phyloP scores from a whole-genome alignment of 2,329 filamentous ascomycete species.

The Cadophora sp. region DNA sequence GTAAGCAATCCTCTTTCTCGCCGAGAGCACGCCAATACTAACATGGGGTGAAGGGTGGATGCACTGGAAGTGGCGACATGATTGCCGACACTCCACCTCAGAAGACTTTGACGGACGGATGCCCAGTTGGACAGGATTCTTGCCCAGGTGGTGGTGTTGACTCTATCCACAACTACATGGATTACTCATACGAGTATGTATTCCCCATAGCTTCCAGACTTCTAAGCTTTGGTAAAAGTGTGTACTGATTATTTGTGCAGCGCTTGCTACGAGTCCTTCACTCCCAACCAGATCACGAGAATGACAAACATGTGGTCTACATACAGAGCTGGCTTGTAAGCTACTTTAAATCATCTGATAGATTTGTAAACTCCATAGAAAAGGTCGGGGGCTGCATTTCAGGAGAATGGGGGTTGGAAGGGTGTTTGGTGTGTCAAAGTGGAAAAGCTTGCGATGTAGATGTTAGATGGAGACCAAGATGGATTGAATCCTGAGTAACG shows the following conservation, averaged over 20 bases:
- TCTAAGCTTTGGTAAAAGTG: too few species aligned
- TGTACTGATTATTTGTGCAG: conserved; percentile 9
- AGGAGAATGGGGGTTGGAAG: too few species aligned
- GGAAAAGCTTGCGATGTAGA: too few species aligned
- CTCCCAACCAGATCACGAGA: conserved; percentile 28
- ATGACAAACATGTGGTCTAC: conserved; percentile 30
- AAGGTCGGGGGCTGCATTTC: too few species aligned
- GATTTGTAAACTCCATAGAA: too few species aligned
- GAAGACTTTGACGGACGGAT: conserved; percentile 45
- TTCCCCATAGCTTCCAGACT: neutral
- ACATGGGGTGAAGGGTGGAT: conserved; percentile 42
- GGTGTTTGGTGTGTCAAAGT: neutral
- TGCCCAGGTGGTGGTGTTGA: conserved; percentile 39
- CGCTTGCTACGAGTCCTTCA: conserved; percentile 53
- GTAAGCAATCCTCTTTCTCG: too few species aligned
- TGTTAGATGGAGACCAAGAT: too few species aligned
- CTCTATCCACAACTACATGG: conserved; percentile 48
- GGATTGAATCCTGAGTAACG: too few species aligned
- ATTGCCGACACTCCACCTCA: conserved; percentile 52
- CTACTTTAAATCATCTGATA: neutral
- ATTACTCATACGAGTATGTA: conserved; percentile 49
- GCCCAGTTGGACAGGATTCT: conserved; percentile 49
- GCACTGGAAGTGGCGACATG: conserved; percentile 48
- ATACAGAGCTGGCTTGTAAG: conserved; percentile 21
- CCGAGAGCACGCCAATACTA: too few species aligned